phyloP scores from a whole-genome alignment of 345 rosid genomes.

The Heritiera fomes region DNA sequence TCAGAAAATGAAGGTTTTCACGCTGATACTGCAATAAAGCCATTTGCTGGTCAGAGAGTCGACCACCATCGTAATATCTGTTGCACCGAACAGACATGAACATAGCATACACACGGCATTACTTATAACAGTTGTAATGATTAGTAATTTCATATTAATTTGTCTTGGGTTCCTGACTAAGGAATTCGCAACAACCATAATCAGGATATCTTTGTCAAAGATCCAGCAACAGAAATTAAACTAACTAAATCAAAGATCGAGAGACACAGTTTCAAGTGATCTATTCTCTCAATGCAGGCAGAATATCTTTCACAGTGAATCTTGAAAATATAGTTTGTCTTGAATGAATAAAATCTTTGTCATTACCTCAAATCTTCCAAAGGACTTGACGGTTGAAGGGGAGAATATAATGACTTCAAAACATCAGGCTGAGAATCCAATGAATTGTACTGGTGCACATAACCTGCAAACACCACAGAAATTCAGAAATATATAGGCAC shows the following conservation, averaged over 20 bases:
- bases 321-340: background rate
- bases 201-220: background rate
- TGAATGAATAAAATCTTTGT: background rate
- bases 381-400: conserved; percentile 91
- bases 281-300: background rate
- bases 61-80: conserved; percentile 85
- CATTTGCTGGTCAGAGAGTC: conserved; percentile 96
- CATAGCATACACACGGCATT: background rate
- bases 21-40: conserved; percentile 96
- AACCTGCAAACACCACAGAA: conserved; percentile 56
- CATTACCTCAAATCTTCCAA: conserved; percentile 86
- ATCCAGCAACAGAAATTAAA: background rate
- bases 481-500: background rate
- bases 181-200: background rate
- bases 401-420: conserved; percentile 88
- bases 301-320: background rate
- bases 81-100: conserved; percentile 25
- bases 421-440: conserved; percentile 90
- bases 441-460: conserved; percentile 78
- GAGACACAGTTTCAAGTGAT: background rate
- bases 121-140: background rate
- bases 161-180: conserved; percentile 10
- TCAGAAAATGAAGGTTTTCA: conserved; percentile 91
- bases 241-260: conserved; percentile 1
- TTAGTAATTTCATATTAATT: background rate